Base-by-base conservation (phyloP, 257 asterid species). In the Solanum appendiculatum region DNA sequence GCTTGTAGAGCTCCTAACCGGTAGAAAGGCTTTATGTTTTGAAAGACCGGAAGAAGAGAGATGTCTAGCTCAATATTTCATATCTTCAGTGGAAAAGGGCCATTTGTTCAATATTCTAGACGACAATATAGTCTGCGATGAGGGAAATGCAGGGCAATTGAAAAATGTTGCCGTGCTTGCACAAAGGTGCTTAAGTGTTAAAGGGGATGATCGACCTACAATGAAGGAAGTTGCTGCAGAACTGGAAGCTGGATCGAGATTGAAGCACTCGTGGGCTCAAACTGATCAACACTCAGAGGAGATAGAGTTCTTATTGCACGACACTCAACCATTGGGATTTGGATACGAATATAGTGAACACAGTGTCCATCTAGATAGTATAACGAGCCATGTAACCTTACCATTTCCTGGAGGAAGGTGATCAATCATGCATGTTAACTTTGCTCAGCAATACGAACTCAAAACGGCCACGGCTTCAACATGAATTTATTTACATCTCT, bases 211-310 rank as follows among this genome's bases (percentile, higher is more conserved):
- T 18, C 86, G 93, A 86, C 94, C 93, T 3, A 88, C 78, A 34
- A 92, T 91, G 93, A 92, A 89, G 56, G 84, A 92, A 72, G 93
- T 91, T 2, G 90, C 92, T 0, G 75, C 87, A 75, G 91, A 88
- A 9, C 82, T 91, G 3, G 91, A 89, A 89, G n/a, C n/a, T n/a
- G n/a, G n/a, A n/a, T n/a, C n/a, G n/a, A n/a, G n/a, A n/a, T n/a
- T n/a, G n/a, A n/a, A 69, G 40, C 88, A 88, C 40, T 33, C 89
- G 1, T 85, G 90, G 92, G 69, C 33, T 1, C 56, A 27, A 29
- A 85, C 11, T n/a, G 83, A 44, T 64, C 72, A 64, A n/a, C 6
- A 64, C 11, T 64, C 20, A 11, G 36, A 64, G 72, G 91, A 74
- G 86, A 78, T 16, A 23, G 86, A 90, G 40, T 84, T 74, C 0